Evolutionary conservation across 1,139 yeast species (phyloP).

Genomic region (Suzukiozyma palmioleophila): DNA sequence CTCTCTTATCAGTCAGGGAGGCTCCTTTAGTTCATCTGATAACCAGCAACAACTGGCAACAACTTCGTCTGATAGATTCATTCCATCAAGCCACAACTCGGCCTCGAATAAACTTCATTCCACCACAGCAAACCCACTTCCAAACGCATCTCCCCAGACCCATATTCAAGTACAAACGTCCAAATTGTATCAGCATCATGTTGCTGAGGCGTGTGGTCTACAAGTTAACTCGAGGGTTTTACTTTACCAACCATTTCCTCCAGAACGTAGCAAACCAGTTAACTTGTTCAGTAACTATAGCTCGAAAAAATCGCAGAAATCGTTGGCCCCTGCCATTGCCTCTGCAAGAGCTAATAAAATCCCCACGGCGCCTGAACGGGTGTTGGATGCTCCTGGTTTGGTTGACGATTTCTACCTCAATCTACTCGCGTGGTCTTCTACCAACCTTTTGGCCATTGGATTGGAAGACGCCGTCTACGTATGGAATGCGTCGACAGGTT

Average conservation of each 20-base stretch:
- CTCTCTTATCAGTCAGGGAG: conserved; percentile 27
- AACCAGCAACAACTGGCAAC: conserved; percentile 19
- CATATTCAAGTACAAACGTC: conserved; percentile 68
- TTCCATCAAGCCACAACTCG: conserved; percentile 43
- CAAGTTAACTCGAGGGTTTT: conserved; percentile 80
- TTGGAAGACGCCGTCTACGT: conserved; percentile 79
- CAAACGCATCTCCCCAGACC: conserved; percentile 47
- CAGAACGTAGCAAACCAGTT: conserved; percentile 60
- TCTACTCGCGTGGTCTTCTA: conserved; percentile 81
- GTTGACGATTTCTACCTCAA: conserved; percentile 90
- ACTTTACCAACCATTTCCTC: conserved; percentile 85
- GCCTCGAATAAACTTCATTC: conserved; percentile 34
- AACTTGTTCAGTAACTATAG: conserved; percentile 36
- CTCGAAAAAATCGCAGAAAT: conserved; percentile 10
- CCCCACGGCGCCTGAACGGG: conserved; percentile 88
- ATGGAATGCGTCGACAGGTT: conserved; percentile 88
- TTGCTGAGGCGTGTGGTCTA: conserved; percentile 93
- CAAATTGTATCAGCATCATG: conserved; percentile 73
- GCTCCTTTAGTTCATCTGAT: conserved; percentile 19
- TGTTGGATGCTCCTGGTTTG: conserved; percentile 93
- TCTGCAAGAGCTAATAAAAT: conserved; percentile 63
- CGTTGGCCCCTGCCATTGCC: conserved; percentile 44
- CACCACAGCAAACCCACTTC: conserved; percentile 32
- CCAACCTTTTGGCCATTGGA: conserved; percentile 85
- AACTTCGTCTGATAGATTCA: conserved; percentile 36